A percentile compares a stretch with the other conserved stretches of the same genome.
These are phyloP conservation scores for Penicillium paneum DNA, from an alignment of 2,329 filamentous ascomycete genomes.

Conservation along the genomic window DNA sequence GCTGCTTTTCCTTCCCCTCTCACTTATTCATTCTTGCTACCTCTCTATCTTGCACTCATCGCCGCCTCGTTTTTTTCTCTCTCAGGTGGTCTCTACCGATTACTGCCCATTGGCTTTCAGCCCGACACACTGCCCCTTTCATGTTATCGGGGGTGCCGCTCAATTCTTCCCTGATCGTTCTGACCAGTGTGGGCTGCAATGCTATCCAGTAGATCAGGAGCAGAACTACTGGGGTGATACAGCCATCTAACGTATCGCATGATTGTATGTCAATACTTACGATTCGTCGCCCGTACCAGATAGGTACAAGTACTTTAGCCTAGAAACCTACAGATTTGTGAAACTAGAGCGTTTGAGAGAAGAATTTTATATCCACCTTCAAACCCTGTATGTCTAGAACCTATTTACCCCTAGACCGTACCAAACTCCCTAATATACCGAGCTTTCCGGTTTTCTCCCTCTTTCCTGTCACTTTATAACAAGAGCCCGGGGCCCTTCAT, in stretches of 20 bases:
- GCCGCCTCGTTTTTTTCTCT: neutral
- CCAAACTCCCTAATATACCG: too few species aligned
- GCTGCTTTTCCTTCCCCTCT: neutral
- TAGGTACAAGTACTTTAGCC: too few species aligned
- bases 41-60: constrained; percentile 2
- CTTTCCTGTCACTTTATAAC: too few species aligned
- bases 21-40: neutral
- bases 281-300: too few species aligned
- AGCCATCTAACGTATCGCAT: neutral
- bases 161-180: neutral
- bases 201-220: neutral
- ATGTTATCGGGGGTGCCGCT: constrained; percentile 10
- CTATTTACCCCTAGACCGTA: too few species aligned
- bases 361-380: too few species aligned
- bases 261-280: neutral
- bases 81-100: constrained; percentile 1
- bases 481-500: too few species aligned
- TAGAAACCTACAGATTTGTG: too few species aligned
- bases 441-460: too few species aligned
- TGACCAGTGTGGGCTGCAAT: neutral
- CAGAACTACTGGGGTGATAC: neutral
- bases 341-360: too few species aligned
- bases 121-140: constrained; percentile 13
- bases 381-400: too few species aligned
- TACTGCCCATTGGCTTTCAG: constrained; percentile 8